Conservation (phyloP, 441 rosid species). For the Mallotus japonicus region DNA sequence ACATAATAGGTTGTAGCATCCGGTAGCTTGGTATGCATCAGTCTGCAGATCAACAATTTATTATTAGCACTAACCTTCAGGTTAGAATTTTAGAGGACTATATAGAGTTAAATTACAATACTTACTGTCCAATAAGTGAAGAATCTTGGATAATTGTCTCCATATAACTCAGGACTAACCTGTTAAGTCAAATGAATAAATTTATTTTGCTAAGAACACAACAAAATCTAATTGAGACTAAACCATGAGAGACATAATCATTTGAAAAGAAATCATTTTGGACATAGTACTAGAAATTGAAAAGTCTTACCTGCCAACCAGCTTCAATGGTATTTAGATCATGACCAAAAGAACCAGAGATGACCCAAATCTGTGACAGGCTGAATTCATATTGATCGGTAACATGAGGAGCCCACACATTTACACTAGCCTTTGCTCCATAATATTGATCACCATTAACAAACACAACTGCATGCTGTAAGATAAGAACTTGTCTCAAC, state of each 20-base stretch:
- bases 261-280: neutral
- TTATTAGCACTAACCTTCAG: neutral
- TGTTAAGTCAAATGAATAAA: constrained; percentile 27
- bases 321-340: constrained; percentile 99
- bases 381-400: constrained; percentile 78
- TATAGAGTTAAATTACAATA: neutral
- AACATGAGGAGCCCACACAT: constrained; percentile 90
- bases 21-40: constrained; percentile 95
- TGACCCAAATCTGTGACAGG: constrained; percentile 93
- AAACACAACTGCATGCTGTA: constrained; percentile 95
- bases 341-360: constrained; percentile 88
- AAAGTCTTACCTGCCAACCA: constrained; percentile 85
- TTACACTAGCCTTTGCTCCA: constrained; percentile 93
- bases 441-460: constrained; percentile 84
- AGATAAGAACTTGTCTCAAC: neutral
- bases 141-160: constrained; percentile 89
- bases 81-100: neutral
- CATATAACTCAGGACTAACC: constrained; percentile 96
- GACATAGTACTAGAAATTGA: neutral
- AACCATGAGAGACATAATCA: neutral
- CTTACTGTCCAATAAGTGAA: constrained; percentile 98
- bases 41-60: constrained; percentile 39
- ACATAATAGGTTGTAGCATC: constrained; percentile 91
- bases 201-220: neutral
- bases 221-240: neutral